Percentiles rank a stretch among this genome's conserved stretches.
phyloP scores from a whole-genome alignment of 202 grass and related monocot species.

The Panicum virgatum region DNA sequence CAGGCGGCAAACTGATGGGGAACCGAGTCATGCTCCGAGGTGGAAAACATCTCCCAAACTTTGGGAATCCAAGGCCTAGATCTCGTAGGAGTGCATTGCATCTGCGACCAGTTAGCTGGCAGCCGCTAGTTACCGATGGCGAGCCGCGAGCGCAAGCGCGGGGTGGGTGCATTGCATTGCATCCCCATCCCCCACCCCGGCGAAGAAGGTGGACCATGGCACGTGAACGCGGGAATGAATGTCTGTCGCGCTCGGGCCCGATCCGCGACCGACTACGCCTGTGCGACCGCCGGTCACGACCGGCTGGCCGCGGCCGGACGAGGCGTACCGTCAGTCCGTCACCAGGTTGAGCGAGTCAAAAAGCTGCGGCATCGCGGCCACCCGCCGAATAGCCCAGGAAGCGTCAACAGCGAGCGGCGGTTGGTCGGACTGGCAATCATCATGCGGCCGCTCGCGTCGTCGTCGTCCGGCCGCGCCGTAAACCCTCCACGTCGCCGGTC shows the following conservation, averaged over 20 bases:
- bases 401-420: background rate
- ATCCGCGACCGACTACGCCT: background rate
- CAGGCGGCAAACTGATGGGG: background rate
- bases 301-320: background rate
- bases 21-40: background rate
- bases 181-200: background rate
- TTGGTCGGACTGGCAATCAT: conserved; percentile 33
- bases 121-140: background rate
- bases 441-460: background rate
- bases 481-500: background rate
- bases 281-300: background rate
- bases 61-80: conserved; percentile 2
- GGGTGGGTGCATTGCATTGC: background rate
- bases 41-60: background rate
- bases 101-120: background rate
- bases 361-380: background rate
- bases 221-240: conserved; percentile 10
- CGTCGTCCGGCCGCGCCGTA: background rate
- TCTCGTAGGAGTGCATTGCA: background rate
- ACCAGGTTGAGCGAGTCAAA: background rate
- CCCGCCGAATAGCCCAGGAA: background rate
- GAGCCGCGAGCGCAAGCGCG: background rate
- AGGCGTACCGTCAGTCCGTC: background rate
- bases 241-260: background rate
- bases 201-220: background rate